A percentile compares a stretch with the other conserved stretches of the same genome.
Evolutionary conservation across 768 basidiomycete genomes (phyloP).

Genomic region (Phaffia australis): DNA sequence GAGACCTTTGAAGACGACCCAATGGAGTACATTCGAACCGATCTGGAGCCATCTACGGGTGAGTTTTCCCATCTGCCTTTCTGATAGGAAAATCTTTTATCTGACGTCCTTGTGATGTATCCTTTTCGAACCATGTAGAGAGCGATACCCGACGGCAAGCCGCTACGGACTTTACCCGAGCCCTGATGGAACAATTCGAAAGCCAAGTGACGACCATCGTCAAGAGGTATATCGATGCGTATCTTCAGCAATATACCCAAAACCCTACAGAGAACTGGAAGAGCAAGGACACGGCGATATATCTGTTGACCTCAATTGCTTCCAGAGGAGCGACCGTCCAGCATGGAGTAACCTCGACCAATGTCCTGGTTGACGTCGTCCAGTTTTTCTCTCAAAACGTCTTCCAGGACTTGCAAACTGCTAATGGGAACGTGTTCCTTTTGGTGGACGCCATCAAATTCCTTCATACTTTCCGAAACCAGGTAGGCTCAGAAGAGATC

Average conservation of each 20-base stretch:
- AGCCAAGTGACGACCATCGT: conserved; percentile 77
- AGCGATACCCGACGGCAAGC: conserved; percentile 79
- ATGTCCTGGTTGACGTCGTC: conserved; percentile 82
- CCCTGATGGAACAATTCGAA: conserved; percentile 69
- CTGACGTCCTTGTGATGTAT: not conserved
- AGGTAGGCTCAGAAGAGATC: conserved; percentile 45
- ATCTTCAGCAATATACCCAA: conserved; percentile 54
- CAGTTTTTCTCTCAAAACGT: conserved; percentile 91
- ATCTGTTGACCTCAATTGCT: conserved; percentile 84
- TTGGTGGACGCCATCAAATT: conserved; percentile 95
- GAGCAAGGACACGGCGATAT: conserved; percentile 85
- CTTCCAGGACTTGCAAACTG: conserved; percentile 69
- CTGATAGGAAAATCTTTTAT: not conserved
- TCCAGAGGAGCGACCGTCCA: conserved; percentile 72
- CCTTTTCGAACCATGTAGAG: conserved; percentile 43
- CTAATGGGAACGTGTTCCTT: conserved; percentile 52
- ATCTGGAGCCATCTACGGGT: conserved; percentile 56
- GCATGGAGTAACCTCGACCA: conserved; percentile 90
- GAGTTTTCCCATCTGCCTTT: conserved; percentile 28
- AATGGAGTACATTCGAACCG: conserved; percentile 81
- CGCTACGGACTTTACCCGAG: conserved; percentile 88
- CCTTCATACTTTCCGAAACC: conserved; percentile 88
- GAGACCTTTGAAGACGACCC: conserved; percentile 98
- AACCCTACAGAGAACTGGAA: conserved; percentile 61
- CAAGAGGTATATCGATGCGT: conserved; percentile 67